Evolutionary conservation across 129 eudicot genomes (phyloP).

Genomic region (Smallanthus sonchifolius): DNA sequence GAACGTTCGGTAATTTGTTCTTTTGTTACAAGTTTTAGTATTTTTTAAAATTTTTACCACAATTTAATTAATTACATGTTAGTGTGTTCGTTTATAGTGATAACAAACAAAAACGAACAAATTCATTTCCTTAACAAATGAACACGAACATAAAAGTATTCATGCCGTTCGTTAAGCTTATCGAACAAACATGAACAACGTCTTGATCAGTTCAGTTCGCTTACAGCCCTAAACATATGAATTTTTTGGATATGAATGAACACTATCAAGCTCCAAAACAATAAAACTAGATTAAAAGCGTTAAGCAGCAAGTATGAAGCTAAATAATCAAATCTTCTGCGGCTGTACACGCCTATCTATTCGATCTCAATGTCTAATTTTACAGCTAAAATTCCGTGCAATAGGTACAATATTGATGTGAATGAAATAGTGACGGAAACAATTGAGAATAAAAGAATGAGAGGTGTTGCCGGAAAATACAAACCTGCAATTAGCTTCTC

Average conservation of each 20-base stretch:
- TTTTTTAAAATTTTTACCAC: too few species aligned
- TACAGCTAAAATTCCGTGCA: neutral
- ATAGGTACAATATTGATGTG: neutral
- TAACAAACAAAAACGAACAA: too few species aligned
- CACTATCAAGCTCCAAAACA: neutral
- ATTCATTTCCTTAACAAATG: too few species aligned
- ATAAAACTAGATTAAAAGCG: neutral
- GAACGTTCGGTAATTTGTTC: too few species aligned
- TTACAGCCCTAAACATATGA: neutral
- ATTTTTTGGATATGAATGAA: neutral
- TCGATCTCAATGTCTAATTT: neutral
- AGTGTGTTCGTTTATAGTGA: too few species aligned
- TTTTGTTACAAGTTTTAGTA: too few species aligned
- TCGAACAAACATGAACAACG: too few species aligned
- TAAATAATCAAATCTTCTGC: neutral
- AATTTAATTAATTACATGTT: too few species aligned
- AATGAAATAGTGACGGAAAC: neutral
- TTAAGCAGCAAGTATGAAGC: neutral
- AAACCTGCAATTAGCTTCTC: slow-evolving; percentile 16
- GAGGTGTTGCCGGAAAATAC: neutral
- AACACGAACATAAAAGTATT: too few species aligned
- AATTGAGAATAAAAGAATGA: neutral
- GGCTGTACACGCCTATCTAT: neutral
- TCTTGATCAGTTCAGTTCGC: too few species aligned
- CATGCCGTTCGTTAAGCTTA: too few species aligned